A percentile compares a stretch with the other conserved stretches of the same genome.
These are phyloP conservation scores for Peronospora destructor DNA, from an alignment of 352 stramenopile species.

Conservation along the genomic window DNA sequence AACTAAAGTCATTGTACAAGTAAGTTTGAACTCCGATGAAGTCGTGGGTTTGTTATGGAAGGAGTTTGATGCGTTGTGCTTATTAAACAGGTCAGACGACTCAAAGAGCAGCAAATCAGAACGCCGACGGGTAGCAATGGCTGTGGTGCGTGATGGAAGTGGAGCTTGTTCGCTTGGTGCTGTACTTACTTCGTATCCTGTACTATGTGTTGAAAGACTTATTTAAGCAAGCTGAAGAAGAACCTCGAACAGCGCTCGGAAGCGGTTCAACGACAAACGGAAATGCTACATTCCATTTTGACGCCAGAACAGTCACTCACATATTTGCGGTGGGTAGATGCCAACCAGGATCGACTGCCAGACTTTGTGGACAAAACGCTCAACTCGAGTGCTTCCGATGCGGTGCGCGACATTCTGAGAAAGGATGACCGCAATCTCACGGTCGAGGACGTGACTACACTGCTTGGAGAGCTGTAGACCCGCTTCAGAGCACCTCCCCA, in stretches of 20 bases:
- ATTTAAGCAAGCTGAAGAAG: constrained; percentile 85
- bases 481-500: not conserved
- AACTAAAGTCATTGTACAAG: constrained; percentile 85
- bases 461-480: constrained; percentile 57
- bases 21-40: constrained; percentile 20
- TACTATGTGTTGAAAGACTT: constrained; percentile 41
- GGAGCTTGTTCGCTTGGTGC: not conserved
- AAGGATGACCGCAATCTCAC: constrained; percentile 84
- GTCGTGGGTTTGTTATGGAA: not conserved
- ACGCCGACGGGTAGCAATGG: constrained; percentile 69
- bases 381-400: constrained; percentile 48
- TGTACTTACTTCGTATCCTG: not conserved
- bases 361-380: constrained; percentile 60
- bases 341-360: constrained; percentile 64
- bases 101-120: constrained; percentile 81
- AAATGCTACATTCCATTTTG: constrained; percentile 80
- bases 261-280: constrained; percentile 69
- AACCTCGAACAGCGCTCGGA: constrained; percentile 75
- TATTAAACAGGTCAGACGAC: constrained; percentile 46
- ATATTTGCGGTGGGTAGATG: constrained; percentile 77
- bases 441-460: constrained; percentile 76
- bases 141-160: constrained; percentile 46
- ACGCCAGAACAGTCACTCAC: constrained; percentile 79
- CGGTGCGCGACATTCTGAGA: constrained; percentile 66
- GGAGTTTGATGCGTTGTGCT: constrained; percentile 3